These are phyloP conservation scores for Daldinia grandis DNA, from an alignment of 495 filamentous ascomycete species.

Conservation along the genomic window DNA sequence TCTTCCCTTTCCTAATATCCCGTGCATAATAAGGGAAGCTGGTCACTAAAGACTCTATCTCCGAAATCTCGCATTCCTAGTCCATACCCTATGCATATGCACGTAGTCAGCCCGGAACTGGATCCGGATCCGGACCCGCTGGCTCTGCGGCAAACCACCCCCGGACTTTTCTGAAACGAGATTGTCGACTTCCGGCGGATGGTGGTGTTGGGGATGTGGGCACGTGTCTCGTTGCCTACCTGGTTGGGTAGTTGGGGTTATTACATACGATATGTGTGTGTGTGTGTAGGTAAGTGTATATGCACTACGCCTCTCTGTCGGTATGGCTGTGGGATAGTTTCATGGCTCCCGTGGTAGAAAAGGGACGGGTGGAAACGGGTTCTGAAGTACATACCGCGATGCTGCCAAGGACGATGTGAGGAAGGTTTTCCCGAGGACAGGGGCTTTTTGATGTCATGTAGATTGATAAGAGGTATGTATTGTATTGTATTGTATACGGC, in stretches of 20 bases:
- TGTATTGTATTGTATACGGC: too few relatives aligned
- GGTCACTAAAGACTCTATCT: background rate
- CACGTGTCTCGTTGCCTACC: background rate
- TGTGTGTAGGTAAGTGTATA: background rate
- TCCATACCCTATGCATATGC: background rate
- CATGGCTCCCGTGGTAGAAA: background rate
- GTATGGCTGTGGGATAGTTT: background rate
- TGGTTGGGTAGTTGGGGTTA: background rate
- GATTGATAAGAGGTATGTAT: too few relatives aligned
- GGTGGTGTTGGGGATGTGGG: background rate
- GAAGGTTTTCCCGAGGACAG: background rate
- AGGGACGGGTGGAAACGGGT: background rate
- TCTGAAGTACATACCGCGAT: background rate
- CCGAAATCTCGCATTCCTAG: background rate
- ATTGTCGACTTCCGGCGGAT: background rate
- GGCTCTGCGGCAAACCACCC: background rate
- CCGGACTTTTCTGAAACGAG: background rate
- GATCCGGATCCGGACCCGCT: background rate
- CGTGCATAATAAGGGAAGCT: too few relatives aligned
- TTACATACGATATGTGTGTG: background rate
- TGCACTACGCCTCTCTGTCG: too few relatives aligned
- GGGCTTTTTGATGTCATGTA: background rate
- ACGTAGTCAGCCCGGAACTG: background rate
- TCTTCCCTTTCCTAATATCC: too few relatives aligned
- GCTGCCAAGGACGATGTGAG: background rate